Evolutionary conservation across 768 basidiomycete genomes (phyloP).

Genomic region (Trametes sanguinea): DNA sequence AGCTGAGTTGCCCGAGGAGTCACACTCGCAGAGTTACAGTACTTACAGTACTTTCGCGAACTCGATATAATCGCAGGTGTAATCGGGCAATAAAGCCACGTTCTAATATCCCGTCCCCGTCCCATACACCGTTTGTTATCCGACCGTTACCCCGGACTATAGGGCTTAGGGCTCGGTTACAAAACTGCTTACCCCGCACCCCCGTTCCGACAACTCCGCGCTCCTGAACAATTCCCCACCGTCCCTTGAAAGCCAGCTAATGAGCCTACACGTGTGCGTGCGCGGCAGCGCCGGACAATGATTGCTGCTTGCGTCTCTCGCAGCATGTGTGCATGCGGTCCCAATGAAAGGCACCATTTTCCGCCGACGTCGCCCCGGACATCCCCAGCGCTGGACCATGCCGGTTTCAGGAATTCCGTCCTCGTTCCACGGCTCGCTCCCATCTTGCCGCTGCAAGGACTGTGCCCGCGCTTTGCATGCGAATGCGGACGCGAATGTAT

Average conservation of each 20-base stretch:
- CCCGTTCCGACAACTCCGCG: constrained; percentile 22
- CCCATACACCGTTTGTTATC: background rate
- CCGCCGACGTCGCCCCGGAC: constrained; percentile 31
- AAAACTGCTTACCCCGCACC: constrained; percentile 12
- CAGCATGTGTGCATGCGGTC: constrained; percentile 25
- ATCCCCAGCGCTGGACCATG: constrained; percentile 18
- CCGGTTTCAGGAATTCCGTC: constrained; percentile 17
- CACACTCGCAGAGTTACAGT: background rate
- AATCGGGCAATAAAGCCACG: constrained; percentile 10
- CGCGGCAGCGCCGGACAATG: background rate
- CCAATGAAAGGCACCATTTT: constrained; percentile 27
- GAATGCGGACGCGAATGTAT: too few relatives aligned
- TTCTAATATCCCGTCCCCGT: background rate
- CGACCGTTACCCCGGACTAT: background rate
- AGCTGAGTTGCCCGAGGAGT: background rate
- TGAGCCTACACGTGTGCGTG: constrained; percentile 22
- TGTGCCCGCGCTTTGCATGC: constrained; percentile 3
- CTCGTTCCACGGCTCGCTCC: constrained; percentile 6
- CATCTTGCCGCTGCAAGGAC: constrained; percentile 1
- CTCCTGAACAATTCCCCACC: background rate
- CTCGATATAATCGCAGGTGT: background rate
- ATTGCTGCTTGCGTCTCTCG: constrained; percentile 15
- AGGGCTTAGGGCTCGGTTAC: constrained; percentile 8
- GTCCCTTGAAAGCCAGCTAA: constrained; percentile 1
- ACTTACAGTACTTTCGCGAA: background rate